A percentile compares a stretch with the other conserved stretches of the same genome.
Evolutionary conservation across 495 filamentous ascomycete genomes (phyloP).

Genomic region (Xanthoparmelia taractica): DNA sequence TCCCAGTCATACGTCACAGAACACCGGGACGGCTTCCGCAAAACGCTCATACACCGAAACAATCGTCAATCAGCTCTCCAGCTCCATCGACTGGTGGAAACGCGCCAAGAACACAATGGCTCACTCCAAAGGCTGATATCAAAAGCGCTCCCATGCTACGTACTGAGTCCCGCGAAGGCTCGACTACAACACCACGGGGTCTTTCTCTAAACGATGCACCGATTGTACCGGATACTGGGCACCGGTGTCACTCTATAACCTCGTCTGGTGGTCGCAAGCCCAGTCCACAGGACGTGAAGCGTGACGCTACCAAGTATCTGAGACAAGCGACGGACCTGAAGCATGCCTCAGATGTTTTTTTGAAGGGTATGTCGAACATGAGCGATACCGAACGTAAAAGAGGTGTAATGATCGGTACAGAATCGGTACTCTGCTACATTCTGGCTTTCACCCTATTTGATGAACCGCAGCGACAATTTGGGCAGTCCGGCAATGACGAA

Average conservation of each 20-base stretch:
- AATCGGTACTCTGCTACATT: conserved; percentile 45
- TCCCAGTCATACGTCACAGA: conserved; percentile 9
- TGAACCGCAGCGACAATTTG: conserved; percentile 27
- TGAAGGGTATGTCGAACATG: conserved; percentile 27
- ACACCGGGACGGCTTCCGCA: conserved; percentile 4
- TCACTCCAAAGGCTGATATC: conserved; percentile 10
- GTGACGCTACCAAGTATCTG: conserved; percentile 39
- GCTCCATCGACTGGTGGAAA: background rate
- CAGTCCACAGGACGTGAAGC: conserved; percentile 13
- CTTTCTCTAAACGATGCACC: conserved; percentile 28
- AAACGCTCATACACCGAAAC: conserved; percentile 2
- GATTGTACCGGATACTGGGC: conserved; percentile 23
- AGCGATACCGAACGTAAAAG: conserved; percentile 35
- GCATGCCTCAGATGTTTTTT: conserved; percentile 40
- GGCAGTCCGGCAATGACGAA: conserved; percentile 36
- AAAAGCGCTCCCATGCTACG: conserved; percentile 26
- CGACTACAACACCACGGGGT: conserved; percentile 30
- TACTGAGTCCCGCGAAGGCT: conserved; percentile 28
- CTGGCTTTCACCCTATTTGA: conserved; percentile 44
- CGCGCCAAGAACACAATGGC: conserved; percentile 9
- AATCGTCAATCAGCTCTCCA: conserved; percentile 1
- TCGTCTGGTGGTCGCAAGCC: conserved; percentile 22
- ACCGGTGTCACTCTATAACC: conserved; percentile 29
- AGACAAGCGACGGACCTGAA: conserved; percentile 43
- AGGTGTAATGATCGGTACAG: conserved; percentile 39